These are phyloP conservation scores for Pythium rishiriense DNA, from an alignment of 352 stramenopile species.

Conservation along the genomic window DNA sequence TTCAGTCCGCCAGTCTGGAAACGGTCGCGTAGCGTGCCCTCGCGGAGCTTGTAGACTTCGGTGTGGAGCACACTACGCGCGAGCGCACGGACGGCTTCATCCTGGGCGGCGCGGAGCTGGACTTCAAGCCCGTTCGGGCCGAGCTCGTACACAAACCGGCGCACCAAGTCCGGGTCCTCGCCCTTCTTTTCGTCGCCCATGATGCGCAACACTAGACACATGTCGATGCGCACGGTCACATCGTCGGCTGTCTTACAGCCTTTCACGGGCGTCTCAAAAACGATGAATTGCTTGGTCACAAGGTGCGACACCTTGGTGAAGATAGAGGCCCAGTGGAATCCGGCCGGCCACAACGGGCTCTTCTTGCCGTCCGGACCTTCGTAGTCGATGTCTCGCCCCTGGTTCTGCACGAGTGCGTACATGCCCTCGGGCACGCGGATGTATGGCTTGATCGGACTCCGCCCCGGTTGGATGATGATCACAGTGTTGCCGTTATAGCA, in stretches of 20 bases:
- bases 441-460: constrained; percentile 64
- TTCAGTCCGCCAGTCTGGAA: constrained; percentile 52
- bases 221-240: constrained; percentile 86
- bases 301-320: constrained; percentile 87
- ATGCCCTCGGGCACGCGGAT: constrained; percentile 88
- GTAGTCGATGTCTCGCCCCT: constrained; percentile 78
- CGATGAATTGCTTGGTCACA: constrained; percentile 87
- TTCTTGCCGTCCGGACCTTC: constrained; percentile 41
- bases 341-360: constrained; percentile 76
- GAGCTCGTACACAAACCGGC: constrained; percentile 89
- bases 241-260: constrained; percentile 89
- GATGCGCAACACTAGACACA: constrained; percentile 87
- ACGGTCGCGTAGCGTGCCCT: constrained; percentile 63
- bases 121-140: constrained; percentile 81
- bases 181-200: constrained; percentile 83
- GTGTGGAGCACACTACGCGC: constrained; percentile 87
- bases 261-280: constrained; percentile 88
- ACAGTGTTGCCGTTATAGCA: constrained; percentile 83
- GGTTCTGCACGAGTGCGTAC: constrained; percentile 86
- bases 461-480: constrained; percentile 71
- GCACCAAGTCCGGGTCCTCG: constrained; percentile 83
- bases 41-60: constrained; percentile 82
- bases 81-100: constrained; percentile 78
- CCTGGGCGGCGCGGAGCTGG: constrained; percentile 79
- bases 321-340: constrained; percentile 68